phyloP scores from a whole-genome alignment of 768 basidiomycete species.

The Tephrocybe sp. region DNA sequence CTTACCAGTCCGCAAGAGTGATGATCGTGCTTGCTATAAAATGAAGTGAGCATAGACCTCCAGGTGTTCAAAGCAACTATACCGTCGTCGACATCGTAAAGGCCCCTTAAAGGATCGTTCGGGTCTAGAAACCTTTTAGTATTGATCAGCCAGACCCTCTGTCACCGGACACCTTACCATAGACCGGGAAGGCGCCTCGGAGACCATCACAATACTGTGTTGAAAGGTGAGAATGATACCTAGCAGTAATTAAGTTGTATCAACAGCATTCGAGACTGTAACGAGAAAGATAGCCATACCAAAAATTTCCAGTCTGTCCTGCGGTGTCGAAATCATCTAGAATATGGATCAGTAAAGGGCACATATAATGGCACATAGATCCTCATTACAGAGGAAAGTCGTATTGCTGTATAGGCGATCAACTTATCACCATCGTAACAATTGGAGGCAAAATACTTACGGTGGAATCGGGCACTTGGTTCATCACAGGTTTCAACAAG shows the following conservation, averaged over 20 bases:
- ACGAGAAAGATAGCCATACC: slow-evolving; percentile 9
- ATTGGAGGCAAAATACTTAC: slow-evolving; percentile 16
- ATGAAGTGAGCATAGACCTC: background rate
- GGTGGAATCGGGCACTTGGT: slow-evolving; percentile 37
- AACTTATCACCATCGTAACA: background rate
- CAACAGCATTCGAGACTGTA: too few species aligned
- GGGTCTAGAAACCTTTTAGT: slow-evolving; percentile 20
- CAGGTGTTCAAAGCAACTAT: slow-evolving; percentile 13
- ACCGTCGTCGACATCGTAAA: slow-evolving; percentile 41
- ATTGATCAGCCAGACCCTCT: too few species aligned
- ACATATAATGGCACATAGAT: background rate
- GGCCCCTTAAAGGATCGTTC: slow-evolving; percentile 28
- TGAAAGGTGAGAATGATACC: slow-evolving; percentile 33
- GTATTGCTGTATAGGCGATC: background rate
- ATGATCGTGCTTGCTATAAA: slow-evolving; percentile 29
- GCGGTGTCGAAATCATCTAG: slow-evolving; percentile 34
- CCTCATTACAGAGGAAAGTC: background rate
- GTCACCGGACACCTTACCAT: slow-evolving; percentile 12
- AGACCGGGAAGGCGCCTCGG: slow-evolving; percentile 27
- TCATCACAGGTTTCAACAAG: background rate
- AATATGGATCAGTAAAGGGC: background rate
- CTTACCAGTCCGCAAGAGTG: slow-evolving; percentile 27
- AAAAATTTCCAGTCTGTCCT: slow-evolving; percentile 27
- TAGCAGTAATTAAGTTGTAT: slow-evolving; percentile 11
- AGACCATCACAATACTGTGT: slow-evolving; percentile 47